Evolutionary conservation across 352 stramenopile genomes (phyloP).

Genomic region (Globisporangium splendens): DNA sequence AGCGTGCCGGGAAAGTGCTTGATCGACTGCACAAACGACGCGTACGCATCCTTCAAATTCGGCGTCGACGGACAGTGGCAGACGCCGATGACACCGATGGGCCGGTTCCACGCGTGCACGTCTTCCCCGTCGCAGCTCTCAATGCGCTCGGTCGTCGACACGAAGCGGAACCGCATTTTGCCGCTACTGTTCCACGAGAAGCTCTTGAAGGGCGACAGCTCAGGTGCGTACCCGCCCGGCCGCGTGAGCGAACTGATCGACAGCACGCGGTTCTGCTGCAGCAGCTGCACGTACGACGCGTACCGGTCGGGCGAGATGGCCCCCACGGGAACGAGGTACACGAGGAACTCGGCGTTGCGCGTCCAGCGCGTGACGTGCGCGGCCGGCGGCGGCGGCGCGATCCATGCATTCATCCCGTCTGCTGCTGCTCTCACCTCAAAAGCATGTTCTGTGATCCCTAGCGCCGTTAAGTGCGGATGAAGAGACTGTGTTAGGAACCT

Average conservation of each 20-base stretch:
- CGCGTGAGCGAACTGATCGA: slow-evolving; percentile 66
- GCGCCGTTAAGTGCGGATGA: too few relatives aligned
- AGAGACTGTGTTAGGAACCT: not conserved
- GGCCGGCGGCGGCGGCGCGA: slow-evolving; percentile 22
- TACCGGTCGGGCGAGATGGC: slow-evolving; percentile 59
- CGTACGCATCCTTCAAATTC: slow-evolving; percentile 48
- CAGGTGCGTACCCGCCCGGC: slow-evolving; percentile 68
- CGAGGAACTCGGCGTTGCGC: slow-evolving; percentile 66
- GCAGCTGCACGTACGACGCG: slow-evolving; percentile 50
- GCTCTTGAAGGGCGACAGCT: slow-evolving; percentile 77
- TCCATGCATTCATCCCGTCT: slow-evolving; percentile 26
- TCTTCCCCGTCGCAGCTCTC: slow-evolving; percentile 69
- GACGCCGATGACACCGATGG: slow-evolving; percentile 74
- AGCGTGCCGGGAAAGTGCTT: slow-evolving; percentile 63
- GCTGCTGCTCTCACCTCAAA: not conserved
- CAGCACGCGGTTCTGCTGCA: slow-evolving; percentile 51
- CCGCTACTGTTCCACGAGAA: slow-evolving; percentile 65
- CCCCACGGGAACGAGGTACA: slow-evolving; percentile 80
- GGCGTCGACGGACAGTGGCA: slow-evolving; percentile 76
- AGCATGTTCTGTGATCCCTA: not conserved
- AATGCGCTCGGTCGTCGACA: slow-evolving; percentile 54
- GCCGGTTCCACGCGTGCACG: slow-evolving; percentile 59
- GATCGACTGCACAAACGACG: slow-evolving; percentile 66
- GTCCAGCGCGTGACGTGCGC: slow-evolving; percentile 44
- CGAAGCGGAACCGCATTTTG: slow-evolving; percentile 66